A percentile compares a stretch with the other conserved stretches of the same genome.
Conservation (phyloP, 345 rosid genomes). For the Eucalyptus guilfoylei region DNA sequence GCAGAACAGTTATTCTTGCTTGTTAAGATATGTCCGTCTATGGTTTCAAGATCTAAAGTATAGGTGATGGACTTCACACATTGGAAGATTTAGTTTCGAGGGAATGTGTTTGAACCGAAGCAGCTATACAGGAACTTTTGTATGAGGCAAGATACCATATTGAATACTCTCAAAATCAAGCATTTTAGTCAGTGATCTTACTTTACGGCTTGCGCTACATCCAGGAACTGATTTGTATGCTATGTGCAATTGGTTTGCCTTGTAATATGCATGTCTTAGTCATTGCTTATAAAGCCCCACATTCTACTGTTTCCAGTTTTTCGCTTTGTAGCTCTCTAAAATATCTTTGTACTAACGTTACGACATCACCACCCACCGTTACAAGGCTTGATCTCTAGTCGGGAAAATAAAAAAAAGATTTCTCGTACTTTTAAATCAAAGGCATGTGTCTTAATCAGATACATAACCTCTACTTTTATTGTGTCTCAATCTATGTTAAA, state of each 20-base stretch:
- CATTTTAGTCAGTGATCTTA: background rate
- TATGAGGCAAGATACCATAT: background rate
- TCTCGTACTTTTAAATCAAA: background rate
- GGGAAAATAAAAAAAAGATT: background rate
- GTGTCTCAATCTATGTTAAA: background rate
- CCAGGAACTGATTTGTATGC: background rate
- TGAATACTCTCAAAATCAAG: background rate
- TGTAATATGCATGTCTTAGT: background rate
- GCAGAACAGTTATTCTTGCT: background rate
- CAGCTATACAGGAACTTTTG: background rate
- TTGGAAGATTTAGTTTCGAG: background rate
- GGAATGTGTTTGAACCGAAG: background rate
- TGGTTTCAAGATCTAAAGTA: background rate
- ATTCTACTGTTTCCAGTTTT: background rate
- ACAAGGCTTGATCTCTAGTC: background rate
- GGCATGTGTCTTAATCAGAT: background rate
- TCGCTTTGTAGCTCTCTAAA: background rate
- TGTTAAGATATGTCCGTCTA: background rate
- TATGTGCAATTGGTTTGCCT: background rate
- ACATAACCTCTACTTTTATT: background rate
- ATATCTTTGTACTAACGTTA: background rate
- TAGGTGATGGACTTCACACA: background rate
- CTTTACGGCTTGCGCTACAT: background rate
- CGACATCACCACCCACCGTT: background rate
- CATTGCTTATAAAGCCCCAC: background rate